A percentile compares a stretch with the other conserved stretches of the same genome.
Conservation (phyloP, 345 rosid species). For the Euphorbia lathyris region DNA sequence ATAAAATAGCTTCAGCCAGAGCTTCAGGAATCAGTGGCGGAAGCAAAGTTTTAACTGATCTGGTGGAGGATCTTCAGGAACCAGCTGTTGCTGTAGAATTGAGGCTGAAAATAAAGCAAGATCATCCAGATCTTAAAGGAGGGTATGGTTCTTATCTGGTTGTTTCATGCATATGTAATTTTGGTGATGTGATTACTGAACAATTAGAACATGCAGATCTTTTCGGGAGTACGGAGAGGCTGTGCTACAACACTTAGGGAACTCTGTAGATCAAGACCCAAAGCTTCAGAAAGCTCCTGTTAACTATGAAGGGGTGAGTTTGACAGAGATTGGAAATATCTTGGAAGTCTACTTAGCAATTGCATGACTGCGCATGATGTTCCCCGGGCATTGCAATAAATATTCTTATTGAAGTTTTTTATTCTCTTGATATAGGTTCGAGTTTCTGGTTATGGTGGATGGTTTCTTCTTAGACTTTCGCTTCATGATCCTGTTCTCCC, state of each 20-base stretch:
- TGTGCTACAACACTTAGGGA: conserved; percentile 67
- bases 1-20: conserved; percentile 90
- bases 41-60: conserved; percentile 83
- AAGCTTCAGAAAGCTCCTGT: conserved; percentile 79
- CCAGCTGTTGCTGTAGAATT: conserved; percentile 72
- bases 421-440: conserved; percentile 52
- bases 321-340: not conserved
- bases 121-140: conserved; percentile 87
- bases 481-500: conserved; percentile 99
- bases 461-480: conserved; percentile 98
- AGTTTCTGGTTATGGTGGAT: conserved; percentile 88
- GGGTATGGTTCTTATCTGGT: conserved; percentile 46
- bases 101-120: conserved; percentile 80
- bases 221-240: conserved; percentile 90
- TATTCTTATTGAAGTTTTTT: not conserved
- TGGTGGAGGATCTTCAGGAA: conserved; percentile 78
- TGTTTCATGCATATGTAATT: not conserved
- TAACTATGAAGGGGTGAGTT: conserved; percentile 84
- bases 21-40: conserved; percentile 65
- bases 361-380: not conserved
- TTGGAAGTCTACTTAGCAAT: not conserved
- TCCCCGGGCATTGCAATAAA: not conserved
- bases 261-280: conserved; percentile 47
- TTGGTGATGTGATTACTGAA: conserved; percentile 10
- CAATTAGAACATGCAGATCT: conserved; percentile 43